Evolutionary conservation across 2,329 filamentous ascomycete species (phyloP).

Genomic region (Penicillium sp.): DNA sequence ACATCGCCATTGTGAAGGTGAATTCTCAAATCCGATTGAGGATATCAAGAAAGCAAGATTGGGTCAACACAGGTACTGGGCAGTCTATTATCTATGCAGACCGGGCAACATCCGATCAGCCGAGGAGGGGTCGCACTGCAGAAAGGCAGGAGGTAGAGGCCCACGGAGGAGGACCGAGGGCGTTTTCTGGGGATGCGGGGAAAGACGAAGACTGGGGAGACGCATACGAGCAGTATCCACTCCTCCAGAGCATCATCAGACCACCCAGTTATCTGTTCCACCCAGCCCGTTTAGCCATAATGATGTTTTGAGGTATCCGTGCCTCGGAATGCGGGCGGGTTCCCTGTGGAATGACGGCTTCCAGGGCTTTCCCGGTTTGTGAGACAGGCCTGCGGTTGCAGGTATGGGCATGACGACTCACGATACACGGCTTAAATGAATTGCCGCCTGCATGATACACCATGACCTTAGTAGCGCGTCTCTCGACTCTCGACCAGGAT

Average conservation of each 20-base stretch:
- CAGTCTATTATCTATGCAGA: slow-evolving; percentile 6
- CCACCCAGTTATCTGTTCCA: background rate
- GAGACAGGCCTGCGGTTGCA: background rate
- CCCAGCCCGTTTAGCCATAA: background rate
- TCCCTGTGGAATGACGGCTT: background rate
- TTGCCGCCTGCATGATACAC: background rate
- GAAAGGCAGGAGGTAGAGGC: slow-evolving; percentile 1
- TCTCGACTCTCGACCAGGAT: background rate
- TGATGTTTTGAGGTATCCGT: background rate
- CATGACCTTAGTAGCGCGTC: background rate
- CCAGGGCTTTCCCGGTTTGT: background rate
- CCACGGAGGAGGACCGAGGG: slow-evolving; percentile 31
- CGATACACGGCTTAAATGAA: background rate
- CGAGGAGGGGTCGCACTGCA: slow-evolving; percentile 20
- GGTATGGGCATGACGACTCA: background rate
- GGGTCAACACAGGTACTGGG: background rate
- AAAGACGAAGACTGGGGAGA: slow-evolving; percentile 1
- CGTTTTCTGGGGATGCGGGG: slow-evolving; percentile 23
- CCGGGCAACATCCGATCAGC: slow-evolving; percentile 21
- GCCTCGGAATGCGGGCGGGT: background rate
- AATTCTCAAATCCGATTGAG: slow-evolving; percentile 2
- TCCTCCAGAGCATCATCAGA: background rate
- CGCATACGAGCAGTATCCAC: slow-evolving; percentile 14
- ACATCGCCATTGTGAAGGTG: slow-evolving; percentile 37
- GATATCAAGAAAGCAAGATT: background rate